These are phyloP conservation scores for Buddleja alternifolia DNA, from an alignment of 257 asterid genomes.

Conservation along the genomic window DNA sequence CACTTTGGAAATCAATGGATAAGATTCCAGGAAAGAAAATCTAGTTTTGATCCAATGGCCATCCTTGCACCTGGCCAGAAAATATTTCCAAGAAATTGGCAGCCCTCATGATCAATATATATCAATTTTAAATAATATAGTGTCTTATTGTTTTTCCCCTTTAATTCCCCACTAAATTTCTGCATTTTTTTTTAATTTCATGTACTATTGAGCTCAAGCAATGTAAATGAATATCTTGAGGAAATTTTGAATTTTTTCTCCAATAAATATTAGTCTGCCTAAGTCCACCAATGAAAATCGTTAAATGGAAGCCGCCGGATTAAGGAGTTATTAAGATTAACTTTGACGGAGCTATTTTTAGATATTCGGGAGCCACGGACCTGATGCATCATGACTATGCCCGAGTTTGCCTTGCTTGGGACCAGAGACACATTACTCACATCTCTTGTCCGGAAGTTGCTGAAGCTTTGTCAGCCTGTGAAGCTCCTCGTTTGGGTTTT, in stretches of 20 bases:
- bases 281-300: constrained; percentile 25
- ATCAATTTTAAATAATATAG: neutral
- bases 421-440: too few species aligned
- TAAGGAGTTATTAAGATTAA: too few species aligned
- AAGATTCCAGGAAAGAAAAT: constrained; percentile 70
- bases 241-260: constrained; percentile 33
- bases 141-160: neutral
- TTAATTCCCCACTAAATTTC: neutral
- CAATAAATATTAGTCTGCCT: constrained; percentile 14
- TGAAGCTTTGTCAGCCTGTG: too few species aligned
- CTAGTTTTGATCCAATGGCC: constrained; percentile 79
- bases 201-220: constrained; percentile 35
- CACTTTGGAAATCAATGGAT: constrained; percentile 88
- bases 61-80: constrained; percentile 95
- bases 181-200: constrained; percentile 1
- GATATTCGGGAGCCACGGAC: too few species aligned
- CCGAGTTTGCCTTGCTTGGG: too few species aligned
- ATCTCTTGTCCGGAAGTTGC: too few species aligned
- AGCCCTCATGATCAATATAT: constrained; percentile 39
- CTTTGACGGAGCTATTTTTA: too few species aligned
- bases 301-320: too few species aligned
- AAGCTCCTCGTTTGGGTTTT: too few species aligned
- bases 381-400: too few species aligned
- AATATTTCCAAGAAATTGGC: constrained; percentile 67
- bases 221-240: constrained; percentile 59